Evolutionary conservation across 352 stramenopile genomes (phyloP).

Genomic region (Phytophthora sp.): DNA sequence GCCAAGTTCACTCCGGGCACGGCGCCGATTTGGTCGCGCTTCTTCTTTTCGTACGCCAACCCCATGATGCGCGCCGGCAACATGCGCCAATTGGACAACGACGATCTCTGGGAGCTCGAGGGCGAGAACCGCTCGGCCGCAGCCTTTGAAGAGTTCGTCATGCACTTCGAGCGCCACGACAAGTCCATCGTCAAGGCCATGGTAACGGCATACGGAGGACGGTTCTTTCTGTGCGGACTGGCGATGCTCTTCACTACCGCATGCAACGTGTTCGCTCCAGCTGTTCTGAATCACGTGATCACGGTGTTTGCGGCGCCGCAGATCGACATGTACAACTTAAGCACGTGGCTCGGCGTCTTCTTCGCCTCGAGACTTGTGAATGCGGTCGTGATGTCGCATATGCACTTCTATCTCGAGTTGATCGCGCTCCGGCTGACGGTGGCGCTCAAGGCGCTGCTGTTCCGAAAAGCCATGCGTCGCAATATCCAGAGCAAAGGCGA

Average conservation of each 20-base stretch:
- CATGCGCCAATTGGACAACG: slow-evolving; percentile 41
- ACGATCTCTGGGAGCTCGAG: slow-evolving; percentile 54
- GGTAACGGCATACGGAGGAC: slow-evolving; percentile 27
- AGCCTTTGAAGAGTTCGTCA: slow-evolving; percentile 38
- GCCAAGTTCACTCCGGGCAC: neutral
- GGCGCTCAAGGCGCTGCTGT: slow-evolving; percentile 49
- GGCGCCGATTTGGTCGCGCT: slow-evolving; percentile 26
- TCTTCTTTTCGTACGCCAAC: slow-evolving; percentile 58
- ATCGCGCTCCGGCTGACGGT: slow-evolving; percentile 40
- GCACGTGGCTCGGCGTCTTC: slow-evolving; percentile 50
- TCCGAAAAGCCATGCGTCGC: slow-evolving; percentile 49
- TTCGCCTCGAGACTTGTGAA: slow-evolving; percentile 45
- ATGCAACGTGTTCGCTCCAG: slow-evolving; percentile 48
- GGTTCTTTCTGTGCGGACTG: slow-evolving; percentile 39
- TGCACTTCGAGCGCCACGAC: slow-evolving; percentile 23
- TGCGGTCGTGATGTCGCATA: slow-evolving; percentile 33
- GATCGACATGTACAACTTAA: slow-evolving; percentile 39
- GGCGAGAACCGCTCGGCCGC: slow-evolving; percentile 28
- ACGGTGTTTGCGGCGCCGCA: slow-evolving; percentile 4
- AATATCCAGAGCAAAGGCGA: slow-evolving; percentile 27
- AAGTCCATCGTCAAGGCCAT: slow-evolving; percentile 40
- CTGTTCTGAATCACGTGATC: slow-evolving; percentile 56
- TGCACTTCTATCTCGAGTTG: slow-evolving; percentile 39
- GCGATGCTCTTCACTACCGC: slow-evolving; percentile 37
- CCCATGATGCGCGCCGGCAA: slow-evolving; percentile 52